These are phyloP conservation scores for Isochrysis galbana DNA, from an alignment of 78 protist genomes.

Conservation along the genomic window DNA sequence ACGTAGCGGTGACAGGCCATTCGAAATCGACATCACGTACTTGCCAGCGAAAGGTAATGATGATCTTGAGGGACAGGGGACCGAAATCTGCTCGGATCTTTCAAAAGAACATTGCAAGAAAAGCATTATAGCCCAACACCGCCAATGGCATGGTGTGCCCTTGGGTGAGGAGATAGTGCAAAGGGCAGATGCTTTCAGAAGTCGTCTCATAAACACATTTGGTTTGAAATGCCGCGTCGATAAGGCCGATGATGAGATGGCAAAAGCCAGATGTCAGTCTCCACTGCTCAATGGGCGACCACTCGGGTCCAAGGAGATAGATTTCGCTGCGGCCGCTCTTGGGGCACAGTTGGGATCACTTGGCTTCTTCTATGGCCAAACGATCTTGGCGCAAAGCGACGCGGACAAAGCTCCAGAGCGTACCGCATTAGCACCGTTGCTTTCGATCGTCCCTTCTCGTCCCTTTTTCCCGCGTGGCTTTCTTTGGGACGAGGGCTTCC, in stretches of 20 bases:
- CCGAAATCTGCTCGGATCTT: too few species aligned
- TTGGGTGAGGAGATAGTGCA: too few species aligned
- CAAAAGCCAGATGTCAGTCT: too few species aligned
- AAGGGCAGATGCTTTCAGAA: neutral
- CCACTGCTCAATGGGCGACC: neutral
- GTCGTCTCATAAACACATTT: neutral
- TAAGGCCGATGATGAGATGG: too few species aligned
- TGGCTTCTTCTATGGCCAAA: slow-evolving; percentile 18
- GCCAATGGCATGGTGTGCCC: too few species aligned
- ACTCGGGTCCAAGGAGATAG: neutral
- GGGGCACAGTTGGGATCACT: neutral
- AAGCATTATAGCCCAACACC: too few species aligned
- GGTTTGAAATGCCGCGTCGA: neutral
- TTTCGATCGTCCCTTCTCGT: slow-evolving; percentile 84
- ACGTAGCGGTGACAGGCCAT: neutral
- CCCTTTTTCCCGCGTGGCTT: slow-evolving; percentile 94
- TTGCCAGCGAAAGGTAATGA: too few species aligned
- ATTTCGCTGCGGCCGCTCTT: neutral
- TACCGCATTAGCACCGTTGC: slow-evolving; percentile 40
- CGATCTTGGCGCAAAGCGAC: neutral
- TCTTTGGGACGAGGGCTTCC: slow-evolving; percentile 94
- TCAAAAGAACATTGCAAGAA: too few species aligned
- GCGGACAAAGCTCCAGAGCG: neutral
- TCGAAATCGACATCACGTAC: neutral
- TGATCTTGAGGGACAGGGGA: too few species aligned